Evolutionary conservation across 768 basidiomycete species (phyloP).

Genomic region (Mycena indigotica): DNA sequence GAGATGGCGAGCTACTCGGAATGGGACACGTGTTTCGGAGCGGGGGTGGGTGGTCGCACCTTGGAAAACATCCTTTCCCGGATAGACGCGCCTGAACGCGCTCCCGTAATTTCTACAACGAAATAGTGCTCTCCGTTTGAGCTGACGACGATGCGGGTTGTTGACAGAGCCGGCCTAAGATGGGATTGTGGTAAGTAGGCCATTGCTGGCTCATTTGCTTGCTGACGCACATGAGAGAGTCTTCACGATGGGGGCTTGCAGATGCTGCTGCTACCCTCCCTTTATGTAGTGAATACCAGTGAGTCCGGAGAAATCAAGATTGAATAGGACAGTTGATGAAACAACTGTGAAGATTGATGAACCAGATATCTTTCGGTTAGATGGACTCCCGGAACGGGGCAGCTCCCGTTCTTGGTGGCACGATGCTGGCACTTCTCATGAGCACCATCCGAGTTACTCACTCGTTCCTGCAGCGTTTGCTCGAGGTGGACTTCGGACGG

Average conservation of each 20-base stretch:
- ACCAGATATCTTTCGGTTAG: background rate
- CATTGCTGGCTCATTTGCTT: no score
- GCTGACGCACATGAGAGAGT: background rate
- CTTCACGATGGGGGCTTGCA: background rate
- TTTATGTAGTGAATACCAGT: background rate
- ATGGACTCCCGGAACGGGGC: background rate
- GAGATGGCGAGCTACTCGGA: conserved; percentile 44
- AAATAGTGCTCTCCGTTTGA: conserved; percentile 53
- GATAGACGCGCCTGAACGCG: conserved; percentile 45
- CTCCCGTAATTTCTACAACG: conserved; percentile 51
- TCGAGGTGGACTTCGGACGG: background rate
- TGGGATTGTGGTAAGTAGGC: background rate
- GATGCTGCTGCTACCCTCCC: background rate
- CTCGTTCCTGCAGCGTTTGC: background rate
- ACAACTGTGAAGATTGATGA: background rate
- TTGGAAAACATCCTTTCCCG: conserved; percentile 49
- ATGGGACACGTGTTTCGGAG: background rate
- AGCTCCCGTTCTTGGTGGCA: background rate
- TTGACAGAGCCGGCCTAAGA: conserved; percentile 32
- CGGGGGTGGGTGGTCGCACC: conserved; percentile 36
- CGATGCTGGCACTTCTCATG: background rate
- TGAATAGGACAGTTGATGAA: background rate
- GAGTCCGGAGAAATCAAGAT: conserved; percentile 1
- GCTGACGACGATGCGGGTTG: conserved; percentile 49
- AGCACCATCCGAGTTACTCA: background rate